phyloP scores from a whole-genome alignment of 306 rosid species.

The Cucurbita argyrosperma region DNA sequence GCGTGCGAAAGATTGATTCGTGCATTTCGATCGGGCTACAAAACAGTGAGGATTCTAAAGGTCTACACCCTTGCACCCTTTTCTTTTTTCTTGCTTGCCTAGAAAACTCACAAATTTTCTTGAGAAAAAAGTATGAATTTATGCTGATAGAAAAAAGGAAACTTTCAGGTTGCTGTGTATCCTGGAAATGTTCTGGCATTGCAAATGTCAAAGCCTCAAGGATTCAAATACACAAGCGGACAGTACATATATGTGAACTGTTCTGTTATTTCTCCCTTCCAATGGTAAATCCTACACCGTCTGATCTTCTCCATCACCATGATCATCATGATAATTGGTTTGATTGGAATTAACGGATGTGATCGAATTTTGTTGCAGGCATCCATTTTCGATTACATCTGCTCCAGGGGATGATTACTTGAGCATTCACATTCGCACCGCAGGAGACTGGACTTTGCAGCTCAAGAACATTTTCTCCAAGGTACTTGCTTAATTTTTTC shows the following conservation, averaged over 20 bases:
- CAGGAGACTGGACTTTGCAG: slow-evolving; percentile 83
- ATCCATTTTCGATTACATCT: slow-evolving; percentile 80
- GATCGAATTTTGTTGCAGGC: slow-evolving; percentile 30
- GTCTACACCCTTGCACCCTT: slow-evolving; percentile 9
- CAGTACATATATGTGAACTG: slow-evolving; percentile 75
- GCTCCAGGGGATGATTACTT: slow-evolving; percentile 81
- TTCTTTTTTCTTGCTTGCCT: not conserved
- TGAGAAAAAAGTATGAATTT: not conserved
- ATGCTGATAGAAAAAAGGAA: not conserved
- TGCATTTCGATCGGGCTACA: slow-evolving; percentile 60
- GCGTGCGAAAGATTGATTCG: slow-evolving; percentile 78
- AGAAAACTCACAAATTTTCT: not conserved
- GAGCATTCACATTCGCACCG: slow-evolving; percentile 72
- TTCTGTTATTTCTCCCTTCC: slow-evolving; percentile 60
- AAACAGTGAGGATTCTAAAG: slow-evolving; percentile 56
- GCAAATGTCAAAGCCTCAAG: slow-evolving; percentile 75
- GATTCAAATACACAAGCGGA: slow-evolving; percentile 73
- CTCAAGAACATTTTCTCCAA: slow-evolving; percentile 53
- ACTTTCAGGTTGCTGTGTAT: slow-evolving; percentile 65
- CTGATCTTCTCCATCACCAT: not conserved
- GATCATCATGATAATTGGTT: not conserved
- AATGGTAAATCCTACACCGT: slow-evolving; percentile 39
- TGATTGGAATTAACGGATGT: not conserved
- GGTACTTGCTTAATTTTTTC: slow-evolving; percentile 18
- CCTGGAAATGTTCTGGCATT: slow-evolving; percentile 86